These are phyloP conservation scores for Saccharomycopsis crataegensis DNA, from an alignment of 1,139 yeast species.

Conservation along the genomic window DNA sequence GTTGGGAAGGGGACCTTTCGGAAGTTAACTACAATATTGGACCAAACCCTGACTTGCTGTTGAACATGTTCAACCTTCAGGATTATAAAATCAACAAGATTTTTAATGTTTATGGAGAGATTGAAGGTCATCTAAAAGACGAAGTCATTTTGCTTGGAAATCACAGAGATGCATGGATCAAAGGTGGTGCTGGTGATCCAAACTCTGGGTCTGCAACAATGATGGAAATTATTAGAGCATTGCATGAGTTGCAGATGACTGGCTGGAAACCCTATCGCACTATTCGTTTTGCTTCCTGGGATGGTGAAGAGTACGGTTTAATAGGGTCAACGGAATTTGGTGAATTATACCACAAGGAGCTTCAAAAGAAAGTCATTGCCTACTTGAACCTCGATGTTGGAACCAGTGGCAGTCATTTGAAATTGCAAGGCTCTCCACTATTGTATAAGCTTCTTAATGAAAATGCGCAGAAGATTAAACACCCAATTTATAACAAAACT, in stretches of 20 bases:
- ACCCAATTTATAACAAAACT: slow-evolving; percentile 40
- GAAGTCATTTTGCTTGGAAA: slow-evolving; percentile 56
- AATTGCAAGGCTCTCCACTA: slow-evolving; percentile 44
- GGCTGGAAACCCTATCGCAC: slow-evolving; percentile 65
- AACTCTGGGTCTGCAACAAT: slow-evolving; percentile 56
- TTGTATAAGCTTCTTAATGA: slow-evolving; percentile 36
- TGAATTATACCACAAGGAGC: slow-evolving; percentile 39
- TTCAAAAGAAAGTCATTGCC: slow-evolving; percentile 44
- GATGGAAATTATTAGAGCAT: slow-evolving; percentile 50
- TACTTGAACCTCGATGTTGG: slow-evolving; percentile 61
- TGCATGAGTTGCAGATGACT: slow-evolving; percentile 37
- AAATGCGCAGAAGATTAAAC: slow-evolving; percentile 34
- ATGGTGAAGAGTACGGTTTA: slow-evolving; percentile 64
- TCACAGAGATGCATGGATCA: slow-evolving; percentile 69
- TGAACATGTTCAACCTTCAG: slow-evolving; percentile 48
- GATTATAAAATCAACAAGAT: slow-evolving; percentile 49
- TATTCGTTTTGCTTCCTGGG: slow-evolving; percentile 59
- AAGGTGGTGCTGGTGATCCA: slow-evolving; percentile 70
- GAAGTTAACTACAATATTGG: slow-evolving; percentile 51
- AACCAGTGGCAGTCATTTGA: slow-evolving; percentile 42
- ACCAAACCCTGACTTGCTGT: slow-evolving; percentile 42
- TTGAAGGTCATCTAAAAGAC: slow-evolving; percentile 42
- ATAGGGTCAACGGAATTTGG: slow-evolving; percentile 67
- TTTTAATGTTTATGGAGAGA: slow-evolving; percentile 48
- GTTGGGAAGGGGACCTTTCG: slow-evolving; percentile 43